Base-by-base conservation (phyloP, 2,329 filamentous ascomycete genomes). In the Fusarium drepaniforme region DNA sequence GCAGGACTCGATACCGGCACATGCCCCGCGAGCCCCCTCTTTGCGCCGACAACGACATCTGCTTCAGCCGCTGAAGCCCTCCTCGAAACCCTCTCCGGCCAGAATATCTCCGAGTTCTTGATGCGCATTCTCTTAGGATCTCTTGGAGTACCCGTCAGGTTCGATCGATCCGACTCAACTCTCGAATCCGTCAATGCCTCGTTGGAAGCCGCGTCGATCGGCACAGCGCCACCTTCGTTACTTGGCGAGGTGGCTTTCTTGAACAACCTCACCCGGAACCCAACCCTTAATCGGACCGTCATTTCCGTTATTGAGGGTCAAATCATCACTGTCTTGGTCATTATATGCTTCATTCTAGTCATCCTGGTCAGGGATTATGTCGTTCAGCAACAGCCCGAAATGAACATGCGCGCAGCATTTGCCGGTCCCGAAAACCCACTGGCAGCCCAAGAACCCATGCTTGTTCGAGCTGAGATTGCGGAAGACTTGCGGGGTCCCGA, bases 331-430 rank as follows among this genome's bases (percentile, higher is more conserved):
- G 86, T 98, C 8, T 85, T 97, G 13, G 94, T 98, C 61, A 96
- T 99, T 9, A 89, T 98, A 53, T 95, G 93, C 68, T 99, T 98
- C 83, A 98, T 99, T 69, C 86, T 99, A n/a, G 92, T 99, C 49
- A 99, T 99, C 77, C 85, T 99, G 5, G 98, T 99, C 57, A 88
- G 97, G 57, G 97, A 99, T 84, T 99, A 98, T 89, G 97, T 99
- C 61, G 95, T 99, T 12, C 97, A 99, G 82, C 97, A 99, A 82
- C 97, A 99, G 81, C 97, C 96, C 7, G 93, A 96, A 74, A 93
- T 97, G 76, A 97, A 97, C 78, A 92, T 97, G 86, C 93, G 91
- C 1, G 92, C 89, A 11, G 90, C 89, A 5, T 89, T 92, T 79
- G 90, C 88, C 13, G 89, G 86, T 9, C 79, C 79, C 16, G 82